Conservation (phyloP, 2,329 filamentous ascomycete genomes). For the Trichoderma cornu-damae region DNA sequence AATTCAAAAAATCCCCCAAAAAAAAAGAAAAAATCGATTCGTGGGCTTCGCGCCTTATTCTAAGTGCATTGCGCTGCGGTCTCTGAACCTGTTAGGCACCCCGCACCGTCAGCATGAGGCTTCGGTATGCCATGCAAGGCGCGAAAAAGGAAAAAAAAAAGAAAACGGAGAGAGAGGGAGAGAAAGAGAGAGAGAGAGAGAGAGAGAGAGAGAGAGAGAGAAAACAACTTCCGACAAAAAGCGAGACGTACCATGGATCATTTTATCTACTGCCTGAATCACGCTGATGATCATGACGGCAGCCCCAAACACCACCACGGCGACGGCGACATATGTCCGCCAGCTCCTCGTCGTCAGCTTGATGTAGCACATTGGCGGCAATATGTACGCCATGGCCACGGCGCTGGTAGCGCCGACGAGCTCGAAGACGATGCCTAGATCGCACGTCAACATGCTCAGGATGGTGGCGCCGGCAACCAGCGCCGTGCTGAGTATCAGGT, state of each 20-base stretch:
- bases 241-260: conserved; percentile 43
- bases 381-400: conserved; percentile 87
- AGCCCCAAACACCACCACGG: conserved; percentile 71
- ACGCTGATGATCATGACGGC: conserved; percentile 77
- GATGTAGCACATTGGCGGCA: conserved; percentile 92
- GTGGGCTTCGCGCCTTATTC: conserved; percentile 1
- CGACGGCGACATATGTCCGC: conserved; percentile 66
- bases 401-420: conserved; percentile 93
- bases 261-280: conserved; percentile 65
- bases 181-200: too few species aligned
- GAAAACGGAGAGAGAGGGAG: too few species aligned
- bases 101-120: background rate
- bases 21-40: conserved; percentile 7
- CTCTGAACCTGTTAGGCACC: conserved; percentile 15
- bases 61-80: conserved; percentile 15
- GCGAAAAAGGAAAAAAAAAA: too few species aligned
- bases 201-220: too few species aligned
- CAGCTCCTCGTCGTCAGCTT: conserved; percentile 76
- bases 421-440: conserved; percentile 91
- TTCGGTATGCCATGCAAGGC: too few species aligned
- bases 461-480: conserved; percentile 75
- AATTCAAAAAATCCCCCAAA: too few species aligned
- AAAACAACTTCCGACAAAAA: background rate
- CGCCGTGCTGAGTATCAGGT: conserved; percentile 78
- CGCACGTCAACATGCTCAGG: conserved; percentile 80